Evolutionary conservation across 495 filamentous ascomycete genomes (phyloP), one percentile per base, ranked within the genome.

Genomic region (Eremomyces bilateralis): DNA sequence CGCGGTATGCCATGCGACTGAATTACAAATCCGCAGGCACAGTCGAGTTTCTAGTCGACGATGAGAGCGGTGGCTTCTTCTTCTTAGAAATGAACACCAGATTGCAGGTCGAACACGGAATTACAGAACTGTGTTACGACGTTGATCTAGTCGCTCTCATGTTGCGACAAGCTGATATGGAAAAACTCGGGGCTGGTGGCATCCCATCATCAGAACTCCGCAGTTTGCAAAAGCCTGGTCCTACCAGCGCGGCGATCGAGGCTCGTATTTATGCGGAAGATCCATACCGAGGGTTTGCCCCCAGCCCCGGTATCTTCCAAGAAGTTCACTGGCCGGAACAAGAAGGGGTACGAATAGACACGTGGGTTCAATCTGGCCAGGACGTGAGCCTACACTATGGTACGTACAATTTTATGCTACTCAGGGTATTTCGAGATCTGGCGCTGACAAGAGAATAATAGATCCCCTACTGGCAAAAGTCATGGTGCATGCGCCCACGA

Each of bases 41-140:
- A 0, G 57, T 77, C 11, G 71, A 76, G 43, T 77, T 62, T 43
- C 57, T 77, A 2, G 66, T 74, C 8, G 67, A 77, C 42, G 69
- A 70, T 35, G 50, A 56, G 21, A 61, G 60, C 0, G 59, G 57
- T 0, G 56, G 62, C 6, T 71, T 71, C 51, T 77, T 67, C 49
- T 77, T 77, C 40, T 54, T 76, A 3, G 72, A 77, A 43, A 70
- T 77, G 65, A 76, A 76, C 43, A 72, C 71, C 0, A 54, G 71
- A 21, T 51, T 75, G 5, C 72, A 77, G 38, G 71, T 77, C 19
- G 72, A 77, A 49, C 72, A 76, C 48, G 63, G 62, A 11, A 65
- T 74, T 34, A 75, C 72, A 3, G 69, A 77, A 43, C 41, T 67
- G 3, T 66, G 64, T 36, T 67, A 66, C 42, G 56, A 51, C n/a